phyloP scores from a whole-genome alignment of 495 filamentous ascomycete genomes.

The Corynascus novoguineensis region DNA sequence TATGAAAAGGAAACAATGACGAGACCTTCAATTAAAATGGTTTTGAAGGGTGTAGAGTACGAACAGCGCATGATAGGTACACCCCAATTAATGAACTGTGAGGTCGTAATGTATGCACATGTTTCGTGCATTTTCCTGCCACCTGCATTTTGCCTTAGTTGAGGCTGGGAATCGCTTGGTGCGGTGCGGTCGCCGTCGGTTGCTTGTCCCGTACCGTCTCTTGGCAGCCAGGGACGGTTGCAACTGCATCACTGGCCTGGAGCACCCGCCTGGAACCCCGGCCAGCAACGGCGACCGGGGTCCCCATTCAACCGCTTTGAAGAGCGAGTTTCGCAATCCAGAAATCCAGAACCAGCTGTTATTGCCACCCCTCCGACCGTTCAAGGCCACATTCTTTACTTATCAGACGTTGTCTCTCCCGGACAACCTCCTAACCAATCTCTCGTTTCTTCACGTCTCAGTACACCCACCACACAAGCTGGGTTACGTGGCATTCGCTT shows the following conservation, averaged over 20 bases:
- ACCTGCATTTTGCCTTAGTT: slow-evolving; percentile 4
- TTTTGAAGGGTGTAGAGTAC: too few relatives aligned
- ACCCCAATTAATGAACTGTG: not conserved
- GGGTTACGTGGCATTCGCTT: not conserved
- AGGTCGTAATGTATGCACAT: too few relatives aligned
- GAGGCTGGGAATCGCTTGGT: not conserved
- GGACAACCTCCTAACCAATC: slow-evolving; percentile 4
- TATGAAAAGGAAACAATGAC: too few relatives aligned
- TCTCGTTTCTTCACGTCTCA: slow-evolving; percentile 9
- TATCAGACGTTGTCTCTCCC: slow-evolving; percentile 16
- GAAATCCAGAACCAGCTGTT: slow-evolving; percentile 13
- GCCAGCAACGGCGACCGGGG: slow-evolving; percentile 19
- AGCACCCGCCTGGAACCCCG: slow-evolving; percentile 10
- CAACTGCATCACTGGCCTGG: slow-evolving; percentile 20
- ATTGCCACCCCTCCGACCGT: slow-evolving; percentile 19
- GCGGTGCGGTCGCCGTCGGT: too few relatives aligned
- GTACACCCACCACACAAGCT: not conserved
- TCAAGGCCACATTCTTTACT: slow-evolving; percentile 13
- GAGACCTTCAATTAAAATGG: too few relatives aligned
- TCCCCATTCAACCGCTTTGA: slow-evolving; percentile 31
- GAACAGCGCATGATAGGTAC: not conserved
- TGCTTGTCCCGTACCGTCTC: slow-evolving; percentile 12
- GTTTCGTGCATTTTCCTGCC: not conserved
- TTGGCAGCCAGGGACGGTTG: slow-evolving; percentile 13
- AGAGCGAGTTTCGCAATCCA: slow-evolving; percentile 29